Percentiles rank a stretch among this genome's conserved stretches.
Conservation (phyloP, 179 eudicot species). For the Pouteria campechiana region DNA sequence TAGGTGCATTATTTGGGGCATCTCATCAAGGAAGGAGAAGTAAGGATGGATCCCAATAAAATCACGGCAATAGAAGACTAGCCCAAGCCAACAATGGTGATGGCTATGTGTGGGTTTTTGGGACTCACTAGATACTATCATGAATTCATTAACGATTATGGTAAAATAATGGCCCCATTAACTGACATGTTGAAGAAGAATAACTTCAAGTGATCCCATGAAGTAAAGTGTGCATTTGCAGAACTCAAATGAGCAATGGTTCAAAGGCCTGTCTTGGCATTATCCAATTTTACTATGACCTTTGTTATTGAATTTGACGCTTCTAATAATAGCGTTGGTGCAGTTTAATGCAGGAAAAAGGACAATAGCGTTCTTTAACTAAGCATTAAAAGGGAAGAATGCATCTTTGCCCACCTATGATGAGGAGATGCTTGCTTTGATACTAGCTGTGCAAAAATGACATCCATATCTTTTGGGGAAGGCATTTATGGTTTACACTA, state of each 20-base stretch:
- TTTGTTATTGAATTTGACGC: slow-evolving; percentile 3
- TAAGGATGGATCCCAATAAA: neutral
- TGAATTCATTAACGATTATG: neutral
- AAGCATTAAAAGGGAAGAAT: neutral
- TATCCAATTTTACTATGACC: neutral
- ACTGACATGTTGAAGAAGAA: neutral
- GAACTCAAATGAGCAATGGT: neutral
- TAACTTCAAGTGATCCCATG: neutral
- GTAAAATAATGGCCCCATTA: neutral
- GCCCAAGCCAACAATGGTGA: neutral
- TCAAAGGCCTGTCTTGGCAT: neutral
- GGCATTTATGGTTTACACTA: neutral
- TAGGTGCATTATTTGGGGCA: neutral
- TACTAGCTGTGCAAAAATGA: slow-evolving; percentile 1
- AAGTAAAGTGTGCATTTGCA: too few relatives aligned
- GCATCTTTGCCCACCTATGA: neutral
- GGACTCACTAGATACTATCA: neutral
- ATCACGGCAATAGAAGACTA: neutral
- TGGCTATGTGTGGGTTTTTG: neutral
- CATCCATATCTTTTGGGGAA: neutral
- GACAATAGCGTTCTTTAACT: neutral
- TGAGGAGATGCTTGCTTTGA: neutral
- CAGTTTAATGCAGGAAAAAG: neutral
- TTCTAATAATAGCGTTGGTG: neutral
- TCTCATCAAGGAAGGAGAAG: neutral